These are phyloP conservation scores for Elsinoe batatas DNA, from an alignment of 2,329 filamentous ascomycete genomes.

Conservation along the genomic window DNA sequence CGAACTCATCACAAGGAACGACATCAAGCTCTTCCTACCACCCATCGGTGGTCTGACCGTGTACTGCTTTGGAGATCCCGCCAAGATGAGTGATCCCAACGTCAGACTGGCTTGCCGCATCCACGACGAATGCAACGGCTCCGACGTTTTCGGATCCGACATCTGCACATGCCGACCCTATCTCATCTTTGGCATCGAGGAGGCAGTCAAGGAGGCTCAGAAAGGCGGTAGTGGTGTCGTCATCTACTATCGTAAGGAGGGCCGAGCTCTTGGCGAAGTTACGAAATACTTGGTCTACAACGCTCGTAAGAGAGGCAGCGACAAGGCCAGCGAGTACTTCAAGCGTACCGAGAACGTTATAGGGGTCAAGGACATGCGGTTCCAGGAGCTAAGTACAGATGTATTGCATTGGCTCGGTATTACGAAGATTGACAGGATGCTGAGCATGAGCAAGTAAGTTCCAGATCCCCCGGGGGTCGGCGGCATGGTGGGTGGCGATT, in stretches of 20 bases:
- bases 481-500: neutral
- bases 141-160: slow-evolving; percentile 94
- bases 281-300: slow-evolving; percentile 83
- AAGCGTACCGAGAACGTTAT: slow-evolving; percentile 97
- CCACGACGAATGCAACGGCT: slow-evolving; percentile 86
- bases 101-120: slow-evolving; percentile 73
- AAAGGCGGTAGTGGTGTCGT: slow-evolving; percentile 88
- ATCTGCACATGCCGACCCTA: slow-evolving; percentile 97
- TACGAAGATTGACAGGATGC: slow-evolving; percentile 95
- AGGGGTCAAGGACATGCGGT: slow-evolving; percentile 92
- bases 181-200: slow-evolving; percentile 91
- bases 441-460: slow-evolving; percentile 93
- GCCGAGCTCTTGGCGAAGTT: slow-evolving; percentile 85
- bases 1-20: slow-evolving; percentile 85
- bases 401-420: slow-evolving; percentile 98
- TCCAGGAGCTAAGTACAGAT: slow-evolving; percentile 88
- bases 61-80: slow-evolving; percentile 92
- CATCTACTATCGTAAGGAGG: slow-evolving; percentile 98
- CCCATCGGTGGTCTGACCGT: slow-evolving; percentile 93
- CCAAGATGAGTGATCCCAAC: slow-evolving; percentile 82
- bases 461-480: too few relatives aligned
- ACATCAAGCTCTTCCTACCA: slow-evolving; percentile 91
- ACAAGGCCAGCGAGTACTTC: slow-evolving; percentile 84
- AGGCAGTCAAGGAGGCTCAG: slow-evolving; percentile 94
- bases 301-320: slow-evolving; percentile 66